Evolutionary conservation across 2,329 filamentous ascomycete genomes (phyloP), one percentile per base, ranked within the genome.

Genomic region (Cladosporium austrohemisphaericum): DNA sequence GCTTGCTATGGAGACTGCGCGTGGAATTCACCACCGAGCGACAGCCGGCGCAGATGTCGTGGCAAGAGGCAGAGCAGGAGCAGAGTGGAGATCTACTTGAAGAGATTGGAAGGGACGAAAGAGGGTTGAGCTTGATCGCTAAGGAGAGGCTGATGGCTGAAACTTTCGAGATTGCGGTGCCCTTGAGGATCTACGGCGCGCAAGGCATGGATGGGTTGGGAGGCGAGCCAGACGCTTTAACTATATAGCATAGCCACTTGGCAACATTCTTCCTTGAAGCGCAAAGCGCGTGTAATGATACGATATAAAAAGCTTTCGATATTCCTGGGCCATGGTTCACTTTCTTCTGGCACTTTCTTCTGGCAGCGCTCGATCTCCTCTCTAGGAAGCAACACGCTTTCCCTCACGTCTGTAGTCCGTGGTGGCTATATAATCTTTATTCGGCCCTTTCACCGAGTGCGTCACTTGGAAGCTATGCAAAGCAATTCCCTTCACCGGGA

Each of bases 11-110:
- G 93, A 87, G 86, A 65, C 74, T 98, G 26, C 77, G 88, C 1
- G 82, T 98, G 51, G 91, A 97, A 69, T 98, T 98, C 68, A 90
- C 95, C 20, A 92, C 92, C 16, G 56, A 57, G 41, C 52, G 59
- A 48, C 53, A 56, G 33, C 40, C 55, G 20, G 41, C 52, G 28
- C 20, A 23, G 4, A 41, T 51, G 33, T 45, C 38, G 7, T 49
- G 28, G 28, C 46, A 49, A 19, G 85, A 89, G 40, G 76, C 84
- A 50, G 83, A 90, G 0, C 89, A 95, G 65, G 44, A 83, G 79
- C 66, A 80, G 82, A 53, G 86, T 84, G 19, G 73, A 76, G 54
- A 58, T 14, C 41, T 68, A 23, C 41, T 68, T 40, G 65, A 69
- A 51, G 61, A 66, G 49, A 51, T 68, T 13, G 61, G 56, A 4